Evolutionary conservation across 768 basidiomycete species (phyloP), one percentile per base, ranked within the genome.

Genomic region (Pleurotus tuoliensis): DNA sequence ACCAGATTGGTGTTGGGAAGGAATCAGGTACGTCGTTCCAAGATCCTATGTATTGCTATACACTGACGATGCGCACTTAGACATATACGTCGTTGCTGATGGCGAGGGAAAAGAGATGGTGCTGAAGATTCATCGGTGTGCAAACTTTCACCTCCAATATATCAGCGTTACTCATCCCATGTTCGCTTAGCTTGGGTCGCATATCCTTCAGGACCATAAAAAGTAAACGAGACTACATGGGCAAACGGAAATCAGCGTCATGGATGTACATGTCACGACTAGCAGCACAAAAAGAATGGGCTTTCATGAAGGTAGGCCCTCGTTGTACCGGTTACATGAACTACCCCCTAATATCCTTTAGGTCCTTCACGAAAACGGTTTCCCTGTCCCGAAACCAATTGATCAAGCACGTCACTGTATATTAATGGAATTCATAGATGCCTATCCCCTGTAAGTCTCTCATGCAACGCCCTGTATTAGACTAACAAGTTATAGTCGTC

Each of bases 191-290:
- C 41, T 82, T 98, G 15, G 97, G 97, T 34, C 90, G 97, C n/a
- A 86, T 98, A 63, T 98, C 95, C 0, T 99, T 99, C 74, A 87
- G 97, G 41, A 86, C 93, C 0, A 94, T 99, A 74, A 99, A 99
- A 73, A 82, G 88, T 64, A 98, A 98, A 67, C 80, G 97, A 58
- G 97, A 99, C 67, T 99, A 98, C 68, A 76, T 99, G 55, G 93
- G 95, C 20, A 96, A 94, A 70, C 83, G 97, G 41, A 94, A 94
- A 71, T 92, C 89, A 15, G 96, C 97, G 0, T 92, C 92, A 15
- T 99, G 97, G 97, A 97, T 98, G 94, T 98, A 98, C 73, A 92
- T 99, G 92, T 95, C 93, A 18, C 83, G 97, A 18, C 73, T 99
- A 46, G 89, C 95, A 15, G 97, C 97, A 7, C 89, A 96, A 74